phyloP scores from a whole-genome alignment of 75 land plant genomes.

The Cupressus sempervirens region DNA sequence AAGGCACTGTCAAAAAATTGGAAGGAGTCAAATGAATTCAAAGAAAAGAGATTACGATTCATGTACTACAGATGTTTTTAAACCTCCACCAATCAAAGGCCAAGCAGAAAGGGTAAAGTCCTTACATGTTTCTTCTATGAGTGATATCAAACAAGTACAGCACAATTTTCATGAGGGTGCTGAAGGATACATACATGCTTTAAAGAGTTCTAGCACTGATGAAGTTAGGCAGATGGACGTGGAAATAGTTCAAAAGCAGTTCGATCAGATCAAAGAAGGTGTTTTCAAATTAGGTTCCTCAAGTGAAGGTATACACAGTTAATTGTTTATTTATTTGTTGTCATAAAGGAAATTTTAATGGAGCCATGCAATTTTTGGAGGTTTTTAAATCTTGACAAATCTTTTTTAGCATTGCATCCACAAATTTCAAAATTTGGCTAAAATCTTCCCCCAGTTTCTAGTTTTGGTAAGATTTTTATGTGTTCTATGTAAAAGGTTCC shows the following conservation, averaged over 20 bases:
- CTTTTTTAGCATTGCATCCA: not conserved
- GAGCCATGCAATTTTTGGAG: not conserved
- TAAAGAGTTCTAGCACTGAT: not conserved
- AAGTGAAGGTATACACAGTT: not conserved
- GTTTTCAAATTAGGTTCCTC: slow-evolving; percentile 2
- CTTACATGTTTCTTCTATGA: not conserved
- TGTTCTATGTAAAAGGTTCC: not conserved
- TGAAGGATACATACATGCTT: not conserved
- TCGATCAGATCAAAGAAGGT: not conserved
- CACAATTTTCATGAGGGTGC: not conserved
- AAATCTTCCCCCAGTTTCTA: not conserved
- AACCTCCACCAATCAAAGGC: not conserved
- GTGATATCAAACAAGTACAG: not conserved
- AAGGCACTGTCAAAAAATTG: not conserved
- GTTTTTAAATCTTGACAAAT: not conserved
- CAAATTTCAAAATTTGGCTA: not conserved
- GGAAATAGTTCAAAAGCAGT: not conserved
- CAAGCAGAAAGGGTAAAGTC: not conserved
- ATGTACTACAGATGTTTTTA: not conserved
- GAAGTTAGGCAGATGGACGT: not conserved
- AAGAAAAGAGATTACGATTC: not conserved
- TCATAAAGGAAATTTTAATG: not conserved
- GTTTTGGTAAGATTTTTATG: not conserved
- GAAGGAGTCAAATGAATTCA: not conserved
- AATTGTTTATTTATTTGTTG: not conserved